phyloP scores from a whole-genome alignment of 2,329 filamentous ascomycete species.

The Apiospora hydei region DNA sequence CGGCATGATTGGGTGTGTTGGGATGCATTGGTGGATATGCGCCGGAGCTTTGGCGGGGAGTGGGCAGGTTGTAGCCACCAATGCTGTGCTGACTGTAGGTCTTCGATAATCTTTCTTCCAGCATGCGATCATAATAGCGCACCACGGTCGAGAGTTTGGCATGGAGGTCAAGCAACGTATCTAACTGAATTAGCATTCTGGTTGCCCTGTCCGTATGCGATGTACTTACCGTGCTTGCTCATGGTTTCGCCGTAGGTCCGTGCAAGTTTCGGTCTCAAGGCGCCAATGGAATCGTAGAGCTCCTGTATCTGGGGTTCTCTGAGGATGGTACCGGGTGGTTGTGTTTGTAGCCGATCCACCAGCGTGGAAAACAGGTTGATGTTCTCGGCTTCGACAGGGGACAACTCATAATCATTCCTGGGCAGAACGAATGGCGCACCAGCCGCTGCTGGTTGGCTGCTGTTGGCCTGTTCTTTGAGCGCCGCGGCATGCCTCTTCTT shows the following conservation, averaged over 20 bases:
- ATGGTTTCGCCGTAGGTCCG: conserved; percentile 98
- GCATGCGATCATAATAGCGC: conserved; percentile 96
- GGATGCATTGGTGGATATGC: conserved; percentile 77
- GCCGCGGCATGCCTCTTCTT: conserved; percentile 88
- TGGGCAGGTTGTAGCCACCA: conserved; percentile 66
- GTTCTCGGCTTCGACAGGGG: conserved; percentile 92
- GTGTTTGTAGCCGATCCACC: conserved; percentile 92
- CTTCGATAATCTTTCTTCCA: conserved; percentile 92
- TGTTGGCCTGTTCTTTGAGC: conserved; percentile 79
- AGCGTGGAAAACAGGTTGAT: conserved; percentile 95
- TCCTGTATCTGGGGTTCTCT: conserved; percentile 98
- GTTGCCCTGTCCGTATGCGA: neutral
- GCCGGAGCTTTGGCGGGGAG: conserved; percentile 59
- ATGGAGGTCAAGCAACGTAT: conserved; percentile 92
- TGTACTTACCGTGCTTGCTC: conserved; percentile 89
- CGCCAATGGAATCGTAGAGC: conserved; percentile 95
- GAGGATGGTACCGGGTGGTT: conserved; percentile 94
- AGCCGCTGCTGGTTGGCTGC: conserved; percentile 54
- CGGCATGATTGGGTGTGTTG: conserved; percentile 54
- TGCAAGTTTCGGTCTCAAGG: conserved; percentile 89
- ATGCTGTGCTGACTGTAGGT: conserved; percentile 86
- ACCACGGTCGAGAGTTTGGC: conserved; percentile 96
- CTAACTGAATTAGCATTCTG: conserved; percentile 56
- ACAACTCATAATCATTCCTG: conserved; percentile 94
- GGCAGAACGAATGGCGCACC: conserved; percentile 67